Evolutionary conservation across 768 basidiomycete genomes (phyloP).

Genomic region (Tylopilus rubrobrunneus): DNA sequence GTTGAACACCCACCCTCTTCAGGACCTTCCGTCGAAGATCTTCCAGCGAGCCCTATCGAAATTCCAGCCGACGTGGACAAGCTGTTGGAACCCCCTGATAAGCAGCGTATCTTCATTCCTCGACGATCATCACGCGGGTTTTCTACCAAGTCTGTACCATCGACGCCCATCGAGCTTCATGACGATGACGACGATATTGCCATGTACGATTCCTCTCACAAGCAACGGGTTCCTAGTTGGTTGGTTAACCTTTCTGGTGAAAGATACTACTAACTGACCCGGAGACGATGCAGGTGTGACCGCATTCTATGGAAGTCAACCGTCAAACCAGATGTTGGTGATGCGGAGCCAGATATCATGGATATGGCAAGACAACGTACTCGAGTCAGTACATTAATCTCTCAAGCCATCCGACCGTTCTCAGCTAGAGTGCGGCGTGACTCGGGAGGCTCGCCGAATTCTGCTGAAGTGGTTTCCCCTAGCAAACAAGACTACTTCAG

Average conservation of each 20-base stretch:
- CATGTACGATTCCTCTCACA: conserved; percentile 77
- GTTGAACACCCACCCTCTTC: conserved; percentile 25
- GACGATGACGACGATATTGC: conserved; percentile 47
- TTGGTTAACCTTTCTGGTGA: conserved; percentile 32
- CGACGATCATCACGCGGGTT: conserved; percentile 27
- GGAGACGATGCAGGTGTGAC: conserved; percentile 59
- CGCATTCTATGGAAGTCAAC: conserved; percentile 82
- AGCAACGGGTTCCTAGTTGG: conserved; percentile 85
- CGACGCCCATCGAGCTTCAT: conserved; percentile 35
- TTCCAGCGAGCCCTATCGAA: conserved; percentile 21
- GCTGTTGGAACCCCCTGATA: conserved; percentile 21
- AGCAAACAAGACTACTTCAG: conserved; percentile 22
- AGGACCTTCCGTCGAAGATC: conserved; percentile 23
- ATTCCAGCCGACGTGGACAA: neutral
- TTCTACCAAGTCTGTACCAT: conserved; percentile 28
- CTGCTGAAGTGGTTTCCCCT: conserved; percentile 15
- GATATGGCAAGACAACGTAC: conserved; percentile 36
- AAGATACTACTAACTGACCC: conserved; percentile 1
- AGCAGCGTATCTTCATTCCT: conserved; percentile 19
- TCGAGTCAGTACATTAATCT: conserved; percentile 51
- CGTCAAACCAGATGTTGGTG: conserved; percentile 43
- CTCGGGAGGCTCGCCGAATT: conserved; percentile 31
- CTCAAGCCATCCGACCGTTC: conserved; percentile 49
- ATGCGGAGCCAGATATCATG: conserved; percentile 36
- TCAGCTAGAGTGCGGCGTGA: conserved; percentile 37